phyloP scores from a whole-genome alignment of 1,284 basidiomycete genomes.

The Mycena citricolor region DNA sequence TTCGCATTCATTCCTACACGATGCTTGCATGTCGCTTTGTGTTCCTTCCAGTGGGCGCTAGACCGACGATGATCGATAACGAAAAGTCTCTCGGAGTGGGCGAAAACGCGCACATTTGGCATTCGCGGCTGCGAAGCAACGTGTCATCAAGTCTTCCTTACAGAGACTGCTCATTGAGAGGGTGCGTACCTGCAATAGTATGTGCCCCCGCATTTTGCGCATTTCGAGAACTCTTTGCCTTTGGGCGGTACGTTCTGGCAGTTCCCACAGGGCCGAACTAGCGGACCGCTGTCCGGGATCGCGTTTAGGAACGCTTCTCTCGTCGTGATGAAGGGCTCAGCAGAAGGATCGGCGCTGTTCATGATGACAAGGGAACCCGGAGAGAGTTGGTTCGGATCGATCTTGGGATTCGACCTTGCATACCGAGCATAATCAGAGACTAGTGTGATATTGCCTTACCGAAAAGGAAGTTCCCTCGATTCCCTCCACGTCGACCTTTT shows the following conservation, averaged over 20 bases:
- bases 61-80: no score
- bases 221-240: slow-evolving; percentile 6
- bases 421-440: no score
- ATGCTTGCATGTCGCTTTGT: slow-evolving; percentile 13
- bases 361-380: slow-evolving; percentile 8
- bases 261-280: slow-evolving; percentile 3
- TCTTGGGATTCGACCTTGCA: no score
- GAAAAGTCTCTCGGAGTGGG: no score
- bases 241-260: slow-evolving; percentile 2
- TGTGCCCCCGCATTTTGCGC: slow-evolving; percentile 7
- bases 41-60: slow-evolving; percentile 16
- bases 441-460: no score
- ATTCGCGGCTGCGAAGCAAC: slow-evolving; percentile 10
- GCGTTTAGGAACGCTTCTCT: slow-evolving; percentile 8
- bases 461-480: no score
- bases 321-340: slow-evolving; percentile 11
- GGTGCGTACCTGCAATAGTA: slow-evolving; percentile 16
- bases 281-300: slow-evolving; percentile 10
- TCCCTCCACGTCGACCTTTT: no score
- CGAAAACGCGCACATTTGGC: slow-evolving; percentile 13
- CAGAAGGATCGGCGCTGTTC: slow-evolving; percentile 8
- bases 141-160: no score
- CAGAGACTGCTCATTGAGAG: no score
- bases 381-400: slow-evolving; percentile 8
- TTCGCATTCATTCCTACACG: slow-evolving; percentile 1